Conservation (phyloP, 306 rosid genomes). For the Boehmeria nivea region DNA sequence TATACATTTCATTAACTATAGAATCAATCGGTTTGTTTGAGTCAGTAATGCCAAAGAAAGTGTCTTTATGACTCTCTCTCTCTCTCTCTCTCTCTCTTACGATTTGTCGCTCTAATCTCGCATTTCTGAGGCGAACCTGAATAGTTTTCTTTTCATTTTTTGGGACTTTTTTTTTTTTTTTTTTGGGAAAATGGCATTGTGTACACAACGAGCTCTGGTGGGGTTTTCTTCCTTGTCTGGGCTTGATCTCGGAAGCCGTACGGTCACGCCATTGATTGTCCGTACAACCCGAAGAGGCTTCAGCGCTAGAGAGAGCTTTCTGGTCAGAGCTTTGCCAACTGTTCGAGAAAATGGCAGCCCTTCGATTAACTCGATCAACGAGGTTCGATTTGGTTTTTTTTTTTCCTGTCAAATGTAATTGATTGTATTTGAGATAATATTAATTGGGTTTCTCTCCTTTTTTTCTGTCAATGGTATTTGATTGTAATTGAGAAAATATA, state of each 20-base stretch:
- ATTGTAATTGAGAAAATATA: background rate
- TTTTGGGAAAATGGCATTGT: background rate
- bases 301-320: constrained; percentile 9
- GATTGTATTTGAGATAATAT: background rate
- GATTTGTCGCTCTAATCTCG: too few relatives aligned
- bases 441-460: constrained; percentile 13
- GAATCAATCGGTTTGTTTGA: too few relatives aligned
- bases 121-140: too few relatives aligned
- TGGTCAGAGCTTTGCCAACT: constrained; percentile 15
- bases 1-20: too few relatives aligned
- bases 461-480: background rate
- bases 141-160: too few relatives aligned
- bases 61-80: too few relatives aligned
- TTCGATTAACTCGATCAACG: constrained; percentile 18
- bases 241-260: constrained; percentile 6
- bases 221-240: constrained; percentile 13
- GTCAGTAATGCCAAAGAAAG: too few relatives aligned
- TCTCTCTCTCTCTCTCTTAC: too few relatives aligned
- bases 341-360: constrained; percentile 9
- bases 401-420: background rate
- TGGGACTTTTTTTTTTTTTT: background rate
- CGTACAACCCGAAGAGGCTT: constrained; percentile 4
- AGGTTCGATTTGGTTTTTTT: constrained; percentile 27
- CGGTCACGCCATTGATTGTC: background rate
- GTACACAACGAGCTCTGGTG: constrained; percentile 8